A percentile compares a stretch with the other conserved stretches of the same genome.
phyloP scores from a whole-genome alignment of 805 yeast genomes.

The Pichia nanzhaoensis region DNA sequence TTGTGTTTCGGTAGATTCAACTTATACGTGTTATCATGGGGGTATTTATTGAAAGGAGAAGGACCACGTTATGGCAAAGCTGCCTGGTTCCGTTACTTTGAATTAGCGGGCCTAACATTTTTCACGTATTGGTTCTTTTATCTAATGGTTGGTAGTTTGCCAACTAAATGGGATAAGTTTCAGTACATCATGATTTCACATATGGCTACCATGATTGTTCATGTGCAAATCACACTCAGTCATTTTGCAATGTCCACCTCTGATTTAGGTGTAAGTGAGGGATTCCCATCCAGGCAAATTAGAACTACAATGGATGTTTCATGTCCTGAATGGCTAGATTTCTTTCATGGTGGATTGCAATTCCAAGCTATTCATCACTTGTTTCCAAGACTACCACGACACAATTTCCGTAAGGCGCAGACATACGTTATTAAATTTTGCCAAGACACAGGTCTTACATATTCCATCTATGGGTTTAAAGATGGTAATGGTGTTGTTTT shows the following conservation, averaged over 20 bases:
- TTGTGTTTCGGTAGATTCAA: constrained; percentile 81
- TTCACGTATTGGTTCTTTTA: constrained; percentile 84
- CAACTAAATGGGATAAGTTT: constrained; percentile 48
- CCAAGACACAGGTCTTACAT: constrained; percentile 64
- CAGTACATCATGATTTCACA: constrained; percentile 67
- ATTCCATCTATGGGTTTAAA: constrained; percentile 78
- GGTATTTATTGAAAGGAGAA: constrained; percentile 60
- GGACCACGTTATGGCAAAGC: constrained; percentile 81
- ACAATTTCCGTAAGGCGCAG: constrained; percentile 73
- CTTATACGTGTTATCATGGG: constrained; percentile 76
- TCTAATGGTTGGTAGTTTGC: constrained; percentile 46
- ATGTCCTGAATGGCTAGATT: constrained; percentile 90
- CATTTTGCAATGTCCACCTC: constrained; percentile 94
- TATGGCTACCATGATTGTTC: constrained; percentile 82
- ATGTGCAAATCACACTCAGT: constrained; percentile 82
- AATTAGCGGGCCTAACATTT: constrained; percentile 58
- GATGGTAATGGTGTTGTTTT: constrained; percentile 72
- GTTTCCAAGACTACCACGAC: constrained; percentile 85
- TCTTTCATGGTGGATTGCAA: constrained; percentile 86
- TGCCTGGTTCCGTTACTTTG: constrained; percentile 80
- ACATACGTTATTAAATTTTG: constrained; percentile 69
- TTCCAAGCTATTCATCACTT: constrained; percentile 88
- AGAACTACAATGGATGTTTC: constrained; percentile 94
- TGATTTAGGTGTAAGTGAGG: constrained; percentile 73
- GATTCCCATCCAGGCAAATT: constrained; percentile 72